phyloP scores from a whole-genome alignment of 2,329 filamentous ascomycete species.

The Zasmidium cellare region DNA sequence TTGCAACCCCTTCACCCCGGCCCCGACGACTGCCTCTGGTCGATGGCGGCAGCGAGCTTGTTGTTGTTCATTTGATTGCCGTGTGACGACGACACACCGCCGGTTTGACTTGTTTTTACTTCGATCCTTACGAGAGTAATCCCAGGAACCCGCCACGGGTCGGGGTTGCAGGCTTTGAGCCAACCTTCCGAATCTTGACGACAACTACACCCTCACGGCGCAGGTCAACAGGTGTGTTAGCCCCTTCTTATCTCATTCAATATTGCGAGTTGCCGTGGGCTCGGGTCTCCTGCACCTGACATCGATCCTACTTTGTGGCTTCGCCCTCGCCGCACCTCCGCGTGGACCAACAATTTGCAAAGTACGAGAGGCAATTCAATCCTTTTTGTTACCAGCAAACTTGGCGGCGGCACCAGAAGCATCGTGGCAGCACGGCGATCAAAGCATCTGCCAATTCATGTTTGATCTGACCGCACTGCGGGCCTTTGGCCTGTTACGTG shows the following conservation, averaged over 20 bases:
- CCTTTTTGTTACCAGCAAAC: not conserved
- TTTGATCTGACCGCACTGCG: not conserved
- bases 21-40: not conserved
- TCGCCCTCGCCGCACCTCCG: too few relatives aligned
- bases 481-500: not conserved
- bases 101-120: not conserved
- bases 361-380: not conserved
- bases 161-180: not conserved
- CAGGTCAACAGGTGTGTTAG: not conserved
- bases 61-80: not conserved
- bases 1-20: not conserved
- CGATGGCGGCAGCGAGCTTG: not conserved
- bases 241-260: not conserved
- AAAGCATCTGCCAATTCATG: not conserved
- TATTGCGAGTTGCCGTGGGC: not conserved
- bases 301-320: not conserved
- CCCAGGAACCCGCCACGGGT: not conserved
- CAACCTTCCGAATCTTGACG: not conserved
- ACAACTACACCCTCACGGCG: not conserved
- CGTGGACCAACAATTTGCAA: not conserved
- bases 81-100: not conserved
- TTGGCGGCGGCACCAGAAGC: not conserved
- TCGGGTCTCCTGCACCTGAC: not conserved
- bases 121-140: not conserved
- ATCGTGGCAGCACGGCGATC: not conserved